Percentiles rank a stretch among this genome's conserved stretches.
phyloP scores from a whole-genome alignment of 2,329 filamentous ascomycete genomes.

The Colletotrichum musae region DNA sequence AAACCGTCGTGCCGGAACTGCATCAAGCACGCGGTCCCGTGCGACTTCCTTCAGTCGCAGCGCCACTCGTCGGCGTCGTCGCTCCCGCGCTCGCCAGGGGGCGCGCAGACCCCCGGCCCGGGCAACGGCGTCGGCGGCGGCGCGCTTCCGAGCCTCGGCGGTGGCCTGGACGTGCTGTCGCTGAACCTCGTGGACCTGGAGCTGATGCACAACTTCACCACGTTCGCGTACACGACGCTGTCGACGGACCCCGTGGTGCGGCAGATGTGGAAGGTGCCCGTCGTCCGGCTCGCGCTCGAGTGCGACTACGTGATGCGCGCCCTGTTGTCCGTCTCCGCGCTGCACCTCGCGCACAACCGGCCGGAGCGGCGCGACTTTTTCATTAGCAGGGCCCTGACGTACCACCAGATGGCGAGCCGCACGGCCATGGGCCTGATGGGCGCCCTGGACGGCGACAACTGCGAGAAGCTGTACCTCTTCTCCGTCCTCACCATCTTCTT shows the following conservation, averaged over 20 bases:
- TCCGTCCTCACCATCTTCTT: constrained; percentile 53
- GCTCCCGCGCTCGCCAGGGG: constrained; percentile 30
- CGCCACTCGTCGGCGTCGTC: constrained; percentile 34
- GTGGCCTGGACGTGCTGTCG: constrained; percentile 40
- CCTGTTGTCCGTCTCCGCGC: constrained; percentile 64
- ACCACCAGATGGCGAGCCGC: constrained; percentile 41
- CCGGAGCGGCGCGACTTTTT: constrained; percentile 56
- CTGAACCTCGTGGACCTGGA: constrained; percentile 64
- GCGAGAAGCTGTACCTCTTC: constrained; percentile 48
- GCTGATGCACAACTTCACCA: constrained; percentile 67
- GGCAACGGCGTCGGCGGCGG: constrained; percentile 21
- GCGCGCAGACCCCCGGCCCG: constrained; percentile 11
- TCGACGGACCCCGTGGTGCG: constrained; percentile 57
- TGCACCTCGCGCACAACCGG: constrained; percentile 62
- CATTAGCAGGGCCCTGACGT: constrained; percentile 43
- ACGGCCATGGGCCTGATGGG: constrained; percentile 42
- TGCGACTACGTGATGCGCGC: constrained; percentile 65
- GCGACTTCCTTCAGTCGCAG: constrained; percentile 45
- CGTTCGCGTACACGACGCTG: constrained; percentile 63
- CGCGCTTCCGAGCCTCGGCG: constrained; percentile 15
- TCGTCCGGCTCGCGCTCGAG: constrained; percentile 61
- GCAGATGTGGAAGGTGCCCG: constrained; percentile 62
- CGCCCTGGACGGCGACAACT: constrained; percentile 42
- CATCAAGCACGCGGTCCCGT: constrained; percentile 47
- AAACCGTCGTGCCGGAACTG: constrained; percentile 47